Percentiles rank a stretch among this genome's conserved stretches.
Conservation (phyloP, 345 rosid genomes). For the Syzygium oleosum region DNA sequence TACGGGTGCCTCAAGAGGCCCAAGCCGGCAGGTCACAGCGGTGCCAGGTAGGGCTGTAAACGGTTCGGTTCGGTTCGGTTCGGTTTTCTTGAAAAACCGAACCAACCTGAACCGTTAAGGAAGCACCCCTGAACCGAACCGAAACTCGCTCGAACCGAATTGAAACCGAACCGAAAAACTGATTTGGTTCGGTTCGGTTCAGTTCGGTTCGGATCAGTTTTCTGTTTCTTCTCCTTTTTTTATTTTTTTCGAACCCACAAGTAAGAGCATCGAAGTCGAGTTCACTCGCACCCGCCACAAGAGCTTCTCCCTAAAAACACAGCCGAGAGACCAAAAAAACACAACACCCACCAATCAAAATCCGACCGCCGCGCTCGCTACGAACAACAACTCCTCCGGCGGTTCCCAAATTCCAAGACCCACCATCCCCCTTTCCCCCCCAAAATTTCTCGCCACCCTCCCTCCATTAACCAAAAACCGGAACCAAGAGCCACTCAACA, state of each 20-base stretch:
- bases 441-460: not conserved
- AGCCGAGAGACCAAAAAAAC: not conserved
- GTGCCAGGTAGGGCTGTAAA: not conserved
- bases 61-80: no score
- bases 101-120: no score
- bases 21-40: not conserved
- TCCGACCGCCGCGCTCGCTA: not conserved
- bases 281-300: not conserved
- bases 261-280: not conserved
- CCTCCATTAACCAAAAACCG: not conserved
- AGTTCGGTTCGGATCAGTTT: no score
- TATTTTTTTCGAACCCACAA: not conserved
- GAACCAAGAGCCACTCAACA: not conserved
- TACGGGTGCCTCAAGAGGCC: constrained; percentile 11
- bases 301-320: not conserved
- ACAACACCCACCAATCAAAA: not conserved
- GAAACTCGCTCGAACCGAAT: no score
- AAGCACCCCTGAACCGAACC: no score
- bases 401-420: not conserved
- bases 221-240: no score
- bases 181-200: no score
- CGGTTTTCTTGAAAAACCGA: no score
- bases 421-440: not conserved
- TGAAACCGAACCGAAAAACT: no score
- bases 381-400: not conserved